Percentiles rank a stretch among this genome's conserved stretches.
Conservation (phyloP, 2,329 filamentous ascomycete genomes). For the Nemania serpens region DNA sequence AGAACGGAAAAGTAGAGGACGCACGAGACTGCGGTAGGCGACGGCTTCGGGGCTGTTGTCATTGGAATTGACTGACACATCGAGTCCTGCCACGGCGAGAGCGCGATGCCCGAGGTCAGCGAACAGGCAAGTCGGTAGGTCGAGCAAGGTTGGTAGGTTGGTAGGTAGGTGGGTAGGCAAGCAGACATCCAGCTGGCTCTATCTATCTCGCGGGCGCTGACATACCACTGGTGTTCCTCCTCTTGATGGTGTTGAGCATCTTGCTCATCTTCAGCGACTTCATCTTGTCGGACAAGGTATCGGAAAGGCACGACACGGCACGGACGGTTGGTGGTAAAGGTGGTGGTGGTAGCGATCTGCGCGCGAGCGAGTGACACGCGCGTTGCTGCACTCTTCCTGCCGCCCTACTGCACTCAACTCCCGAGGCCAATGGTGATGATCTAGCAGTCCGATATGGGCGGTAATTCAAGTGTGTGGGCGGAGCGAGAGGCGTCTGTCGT, state of each 20-base stretch:
- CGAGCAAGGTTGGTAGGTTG: too few relatives aligned
- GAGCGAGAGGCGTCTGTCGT: too few relatives aligned
- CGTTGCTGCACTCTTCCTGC: too few relatives aligned
- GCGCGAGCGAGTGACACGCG: too few relatives aligned
- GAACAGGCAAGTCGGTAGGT: background rate
- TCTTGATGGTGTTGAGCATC: slow-evolving; percentile 60
- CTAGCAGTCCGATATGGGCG: too few relatives aligned
- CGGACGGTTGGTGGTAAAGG: too few relatives aligned
- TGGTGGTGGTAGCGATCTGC: too few relatives aligned
- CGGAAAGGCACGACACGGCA: too few relatives aligned
- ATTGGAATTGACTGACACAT: slow-evolving; percentile 38
- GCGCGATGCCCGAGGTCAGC: slow-evolving; percentile 14
- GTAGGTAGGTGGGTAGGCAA: too few relatives aligned
- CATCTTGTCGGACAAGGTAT: slow-evolving; percentile 36
- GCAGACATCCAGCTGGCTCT: too few relatives aligned
- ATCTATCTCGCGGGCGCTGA: background rate
- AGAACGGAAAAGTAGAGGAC: slow-evolving; percentile 34
- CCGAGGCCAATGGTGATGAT: background rate
- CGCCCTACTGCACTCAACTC: background rate
- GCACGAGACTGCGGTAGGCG: slow-evolving; percentile 68
- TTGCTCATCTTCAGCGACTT: slow-evolving; percentile 61
- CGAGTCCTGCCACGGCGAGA: slow-evolving; percentile 22
- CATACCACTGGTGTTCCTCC: slow-evolving; percentile 47
- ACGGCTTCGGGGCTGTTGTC: slow-evolving; percentile 70
- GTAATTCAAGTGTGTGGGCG: too few relatives aligned